These are phyloP conservation scores for Aethionema arabicum DNA, from an alignment of 345 rosid genomes.

Conservation along the genomic window DNA sequence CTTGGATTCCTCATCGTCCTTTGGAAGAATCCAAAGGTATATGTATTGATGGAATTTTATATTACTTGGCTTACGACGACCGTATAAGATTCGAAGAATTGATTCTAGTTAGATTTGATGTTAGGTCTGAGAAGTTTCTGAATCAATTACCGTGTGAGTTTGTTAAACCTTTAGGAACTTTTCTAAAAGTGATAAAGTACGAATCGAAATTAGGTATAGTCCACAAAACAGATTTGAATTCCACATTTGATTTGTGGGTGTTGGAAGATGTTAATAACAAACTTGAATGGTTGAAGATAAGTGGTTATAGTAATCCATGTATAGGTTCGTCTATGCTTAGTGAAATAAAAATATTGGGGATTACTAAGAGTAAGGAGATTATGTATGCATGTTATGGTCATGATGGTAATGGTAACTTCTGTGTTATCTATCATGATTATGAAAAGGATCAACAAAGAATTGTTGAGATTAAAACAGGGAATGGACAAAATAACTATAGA, in stretches of 20 bases:
- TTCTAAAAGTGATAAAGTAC: too few relatives aligned
- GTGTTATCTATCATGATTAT: not conserved
- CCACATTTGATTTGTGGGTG: too few relatives aligned
- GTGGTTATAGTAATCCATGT: not conserved
- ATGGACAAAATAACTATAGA: not conserved
- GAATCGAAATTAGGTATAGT: too few relatives aligned
- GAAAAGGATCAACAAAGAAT: not conserved
- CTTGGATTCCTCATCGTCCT: not conserved
- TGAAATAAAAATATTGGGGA: not conserved
- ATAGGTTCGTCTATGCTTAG: not conserved
- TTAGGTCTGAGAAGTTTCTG: constrained; percentile 11
- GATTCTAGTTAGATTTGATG: constrained; percentile 5
- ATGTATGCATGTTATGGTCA: too few relatives aligned
- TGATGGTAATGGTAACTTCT: too few relatives aligned
- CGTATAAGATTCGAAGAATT: too few relatives aligned
- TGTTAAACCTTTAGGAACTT: too few relatives aligned
- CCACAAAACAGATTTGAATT: too few relatives aligned
- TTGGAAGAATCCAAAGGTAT: not conserved
- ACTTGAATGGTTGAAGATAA: not conserved
- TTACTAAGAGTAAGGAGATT: not conserved
- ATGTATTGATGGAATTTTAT: constrained; percentile 6
- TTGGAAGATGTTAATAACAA: too few relatives aligned
- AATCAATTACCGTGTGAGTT: not conserved
- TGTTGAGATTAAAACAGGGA: not conserved
- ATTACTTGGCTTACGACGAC: not conserved